Evolutionary conservation across 768 basidiomycete species (phyloP).

Genomic region (Dioszegia hungarica): DNA sequence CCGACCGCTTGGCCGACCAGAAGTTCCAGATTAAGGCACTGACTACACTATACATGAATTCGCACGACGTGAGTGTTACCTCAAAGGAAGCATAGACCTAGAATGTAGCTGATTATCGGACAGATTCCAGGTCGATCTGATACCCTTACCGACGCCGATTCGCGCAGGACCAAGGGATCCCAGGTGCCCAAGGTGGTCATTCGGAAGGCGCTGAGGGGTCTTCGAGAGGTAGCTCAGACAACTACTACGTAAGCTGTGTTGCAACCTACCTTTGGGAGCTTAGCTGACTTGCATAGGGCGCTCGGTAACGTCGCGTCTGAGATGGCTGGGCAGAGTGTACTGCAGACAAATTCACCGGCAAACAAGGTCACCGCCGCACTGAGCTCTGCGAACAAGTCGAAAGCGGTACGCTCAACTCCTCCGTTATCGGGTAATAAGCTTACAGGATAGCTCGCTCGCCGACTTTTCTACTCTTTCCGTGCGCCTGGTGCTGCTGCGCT

Average conservation of each 20-base stretch:
- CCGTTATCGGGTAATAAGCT: neutral
- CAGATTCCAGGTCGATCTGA: constrained; percentile 62
- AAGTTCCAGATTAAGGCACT: constrained; percentile 70
- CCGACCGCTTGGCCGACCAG: constrained; percentile 76
- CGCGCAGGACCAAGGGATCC: constrained; percentile 48
- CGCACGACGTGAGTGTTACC: constrained; percentile 54
- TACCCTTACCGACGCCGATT: constrained; percentile 54
- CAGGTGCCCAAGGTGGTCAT: constrained; percentile 61
- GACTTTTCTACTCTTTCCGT: constrained; percentile 80
- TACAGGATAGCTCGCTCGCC: constrained; percentile 62
- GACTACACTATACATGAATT: constrained; percentile 72
- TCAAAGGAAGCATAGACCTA: neutral
- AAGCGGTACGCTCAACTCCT: constrained; percentile 16
- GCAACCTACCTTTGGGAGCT: neutral
- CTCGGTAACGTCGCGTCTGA: constrained; percentile 62
- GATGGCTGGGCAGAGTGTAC: constrained; percentile 59
- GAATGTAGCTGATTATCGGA: neutral
- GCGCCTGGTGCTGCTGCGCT: constrained; percentile 60
- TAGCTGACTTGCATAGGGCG: constrained; percentile 38
- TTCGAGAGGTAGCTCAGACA: constrained; percentile 68
- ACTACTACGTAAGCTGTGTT: constrained; percentile 61
- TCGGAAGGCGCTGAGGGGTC: constrained; percentile 66
- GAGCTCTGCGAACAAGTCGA: constrained; percentile 71
- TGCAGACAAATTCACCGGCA: constrained; percentile 82
- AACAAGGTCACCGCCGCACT: constrained; percentile 75